Base-by-base conservation (phyloP, 306 rosid species). In the Dalbergia oliveri region DNA sequence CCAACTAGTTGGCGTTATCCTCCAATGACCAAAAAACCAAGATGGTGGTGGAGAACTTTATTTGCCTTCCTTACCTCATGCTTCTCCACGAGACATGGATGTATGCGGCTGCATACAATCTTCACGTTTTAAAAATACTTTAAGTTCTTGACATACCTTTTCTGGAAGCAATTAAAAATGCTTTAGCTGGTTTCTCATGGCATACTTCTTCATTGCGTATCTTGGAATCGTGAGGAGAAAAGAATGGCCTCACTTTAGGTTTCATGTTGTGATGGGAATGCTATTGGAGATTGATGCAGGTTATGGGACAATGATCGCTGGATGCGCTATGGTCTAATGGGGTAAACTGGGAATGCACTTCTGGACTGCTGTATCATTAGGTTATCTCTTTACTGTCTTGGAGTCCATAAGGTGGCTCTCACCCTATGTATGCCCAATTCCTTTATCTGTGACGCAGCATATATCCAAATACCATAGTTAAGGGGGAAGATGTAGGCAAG, bases 171-270 rank as follows among this genome's bases (percentile, higher is more conserved):
- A 81, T 95, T 75, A 98, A 98, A 98, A 15, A 86, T 79, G 34
- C 83, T 95, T 98, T 10, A 88, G 91, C 84, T 95, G 99, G 98
- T 95, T 88, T 88, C 89, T 95, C 79, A 93, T 95, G 90, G 99
- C 97, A 18, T 95, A 95, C 81, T 95, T 95, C 61, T 84, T 95
- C 3, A 87, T 88, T 16, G 99, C 98, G 3, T 95, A 95, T 88
- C 97, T 95, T 71, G 97, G 97, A 57, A 37, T 95, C 35, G 99
- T 95, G 83, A 91, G 99, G 86, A 86, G 98, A 79, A 95, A 93
- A 83, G 99, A 93, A 69, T 95, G 99, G 99, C 99, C 99, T 51
- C 99, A 95, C 82, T 95, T 95, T 85, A 82, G 99, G 73, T 93
- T 87, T 84, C 98, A 93, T 78, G 99, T 95, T 13, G 99, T 90